phyloP scores from a whole-genome alignment of 225 moss, liverwort and hornwort genomes.

The Bryum argenteum region DNA sequence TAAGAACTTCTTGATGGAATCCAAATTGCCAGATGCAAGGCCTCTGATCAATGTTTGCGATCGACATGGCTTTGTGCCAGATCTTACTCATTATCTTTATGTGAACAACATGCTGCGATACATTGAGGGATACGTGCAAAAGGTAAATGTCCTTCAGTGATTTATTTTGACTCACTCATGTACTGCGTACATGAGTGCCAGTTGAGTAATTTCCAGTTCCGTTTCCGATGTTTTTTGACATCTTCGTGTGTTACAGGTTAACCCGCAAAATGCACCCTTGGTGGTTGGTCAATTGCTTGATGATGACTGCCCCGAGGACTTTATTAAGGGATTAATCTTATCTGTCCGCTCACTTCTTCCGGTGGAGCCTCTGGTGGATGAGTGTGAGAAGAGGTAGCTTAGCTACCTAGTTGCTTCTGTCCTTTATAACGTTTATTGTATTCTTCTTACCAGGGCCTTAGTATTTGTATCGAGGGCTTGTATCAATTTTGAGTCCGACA shows the following conservation, averaged over 20 bases:
- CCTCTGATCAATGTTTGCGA: constrained; percentile 98
- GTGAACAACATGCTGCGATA: constrained; percentile 97
- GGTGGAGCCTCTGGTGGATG: constrained; percentile 92
- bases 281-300: constrained; percentile 99
- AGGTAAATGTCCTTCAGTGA: constrained; percentile 54
- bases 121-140: constrained; percentile 98
- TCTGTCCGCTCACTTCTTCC: constrained; percentile 96
- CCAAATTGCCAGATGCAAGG: constrained; percentile 96
- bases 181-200: neutral
- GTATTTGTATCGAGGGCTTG: neutral
- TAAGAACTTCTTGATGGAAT: constrained; percentile 98
- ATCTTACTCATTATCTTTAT: constrained; percentile 98
- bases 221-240: constrained; percentile 8
- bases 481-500: constrained; percentile 3
- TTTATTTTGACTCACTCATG: constrained; percentile 17
- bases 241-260: constrained; percentile 63
- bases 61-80: constrained; percentile 95
- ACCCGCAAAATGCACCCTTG: constrained; percentile 88
- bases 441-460: neutral
- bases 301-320: constrained; percentile 98
- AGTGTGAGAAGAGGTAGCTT: constrained; percentile 93
- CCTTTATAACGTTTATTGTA: neutral
- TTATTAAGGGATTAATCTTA: constrained; percentile 93
- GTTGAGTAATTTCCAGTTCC: constrained; percentile 13
- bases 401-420: constrained; percentile 12